Conservation (phyloP, 352 stramenopile genomes). For the Peronospora belbahrii region DNA sequence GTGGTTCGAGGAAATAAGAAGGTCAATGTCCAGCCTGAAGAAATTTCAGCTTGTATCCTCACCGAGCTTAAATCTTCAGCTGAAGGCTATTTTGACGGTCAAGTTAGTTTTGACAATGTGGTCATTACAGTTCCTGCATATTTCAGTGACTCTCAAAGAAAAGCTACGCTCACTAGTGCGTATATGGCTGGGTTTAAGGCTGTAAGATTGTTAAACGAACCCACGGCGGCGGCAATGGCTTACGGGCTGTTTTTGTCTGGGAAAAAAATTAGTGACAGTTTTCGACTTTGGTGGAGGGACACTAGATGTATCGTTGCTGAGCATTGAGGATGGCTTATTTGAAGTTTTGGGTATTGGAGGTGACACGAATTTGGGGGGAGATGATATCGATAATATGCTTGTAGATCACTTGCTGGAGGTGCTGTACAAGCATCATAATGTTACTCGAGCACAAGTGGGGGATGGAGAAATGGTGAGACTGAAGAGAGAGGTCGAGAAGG, state of each 20-base stretch:
- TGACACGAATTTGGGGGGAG: no score
- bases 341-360: no score
- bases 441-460: conserved; percentile 27
- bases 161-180: no score
- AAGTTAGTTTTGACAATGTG: conserved; percentile 49
- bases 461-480: conserved; percentile 48
- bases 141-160: no score
- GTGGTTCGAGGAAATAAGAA: conserved; percentile 25
- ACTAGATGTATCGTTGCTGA: no score
- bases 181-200: no score
- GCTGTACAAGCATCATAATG: conserved; percentile 68
- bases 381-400: no score
- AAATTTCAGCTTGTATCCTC: conserved; percentile 60
- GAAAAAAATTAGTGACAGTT: no score
- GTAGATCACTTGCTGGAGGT: conserved; percentile 89
- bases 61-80: conserved; percentile 61
- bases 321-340: no score
- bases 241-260: no score
- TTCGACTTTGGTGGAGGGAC: no score
- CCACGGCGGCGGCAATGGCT: conserved; percentile 95
- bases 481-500: conserved; percentile 50
- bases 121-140: conserved; percentile 92
- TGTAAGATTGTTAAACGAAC: no score
- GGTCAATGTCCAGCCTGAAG: conserved; percentile 46
- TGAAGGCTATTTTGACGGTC: conserved; percentile 54